These are phyloP conservation scores for Xylaria sp. DNA, from an alignment of 2,329 filamentous ascomycete species.

Conservation along the genomic window DNA sequence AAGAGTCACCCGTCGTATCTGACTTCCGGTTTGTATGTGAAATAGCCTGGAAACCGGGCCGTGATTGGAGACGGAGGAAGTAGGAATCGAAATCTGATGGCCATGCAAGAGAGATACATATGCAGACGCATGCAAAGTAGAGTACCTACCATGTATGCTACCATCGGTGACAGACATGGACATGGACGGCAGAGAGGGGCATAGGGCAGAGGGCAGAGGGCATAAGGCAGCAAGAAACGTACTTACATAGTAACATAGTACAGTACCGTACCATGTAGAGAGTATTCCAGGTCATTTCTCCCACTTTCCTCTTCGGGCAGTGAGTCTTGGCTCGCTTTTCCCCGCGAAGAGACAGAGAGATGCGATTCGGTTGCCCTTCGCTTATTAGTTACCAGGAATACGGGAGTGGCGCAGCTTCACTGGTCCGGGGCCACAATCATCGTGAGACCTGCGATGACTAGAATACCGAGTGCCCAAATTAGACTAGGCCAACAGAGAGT, in stretches of 20 bases:
- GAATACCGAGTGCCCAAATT: background rate
- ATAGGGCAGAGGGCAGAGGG: constrained; percentile 3
- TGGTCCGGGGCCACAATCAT: constrained; percentile 5
- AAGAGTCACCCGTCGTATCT: constrained; percentile 10
- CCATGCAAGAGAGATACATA: constrained; percentile 6
- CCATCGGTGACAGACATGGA: background rate
- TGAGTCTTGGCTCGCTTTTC: constrained; percentile 5
- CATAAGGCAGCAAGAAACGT: constrained; percentile 13
- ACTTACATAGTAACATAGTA: too few species aligned
- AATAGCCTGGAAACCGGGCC: background rate
- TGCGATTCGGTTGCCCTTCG: background rate
- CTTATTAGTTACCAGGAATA: background rate
- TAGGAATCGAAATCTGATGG: constrained; percentile 7
- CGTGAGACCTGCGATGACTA: background rate
- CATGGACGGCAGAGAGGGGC: constrained; percentile 12
- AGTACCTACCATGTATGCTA: constrained; percentile 4
- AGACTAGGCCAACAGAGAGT: background rate
- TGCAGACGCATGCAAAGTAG: constrained; percentile 19
- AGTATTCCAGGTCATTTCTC: too few species aligned
- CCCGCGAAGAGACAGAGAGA: constrained; percentile 8
- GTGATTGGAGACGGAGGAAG: constrained; percentile 10
- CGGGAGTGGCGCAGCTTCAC: constrained; percentile 27
- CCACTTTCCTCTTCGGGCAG: constrained; percentile 30
- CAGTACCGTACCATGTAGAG: too few species aligned
- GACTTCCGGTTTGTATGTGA: constrained; percentile 19